Evolutionary conservation across 371 early-diverging fungal species (phyloP), one percentile per base, ranked within the genome.

Genomic region (Smittium mucronatum): DNA sequence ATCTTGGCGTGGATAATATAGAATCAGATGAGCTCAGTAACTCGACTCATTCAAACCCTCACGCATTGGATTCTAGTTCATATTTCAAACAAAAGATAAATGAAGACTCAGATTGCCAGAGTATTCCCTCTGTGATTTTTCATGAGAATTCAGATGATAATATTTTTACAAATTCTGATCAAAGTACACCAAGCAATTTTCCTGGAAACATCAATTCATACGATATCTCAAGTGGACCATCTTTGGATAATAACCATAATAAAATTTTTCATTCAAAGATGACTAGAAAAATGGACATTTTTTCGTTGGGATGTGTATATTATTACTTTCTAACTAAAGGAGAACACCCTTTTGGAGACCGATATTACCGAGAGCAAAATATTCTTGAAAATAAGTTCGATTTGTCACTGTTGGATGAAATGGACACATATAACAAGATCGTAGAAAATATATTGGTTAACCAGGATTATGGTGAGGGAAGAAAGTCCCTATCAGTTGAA

Each of bases 331-430:
- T 97, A 36, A 87, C 92, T 8, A 79, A 83, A 26, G 98, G 98
- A 36, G 84, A 86, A 8, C 98, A 98, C 80, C 97, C 98, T 2
- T 98, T 96, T 79, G 97, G 97, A 36, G 91, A 92, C 74, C 85
- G 89, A 8, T 91, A 86, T 74, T 83, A 85, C 28, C 84, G 95
- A 57, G 97, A 97, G 76, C 82, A 85, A 30, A 92, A 93, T 74
- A 92, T 97, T 35, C 77, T 95, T 60, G 81, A 85, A 58, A 87
- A 89, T 17, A 80, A 81, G 57, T 88, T 86, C 57, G 81, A 89
- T 63, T 74, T 97, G 57, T 81, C 78, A 32, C 81, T 84, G 34
- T 79, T 95, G 59, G 88, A 92, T 71, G 76, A 78, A 34, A 77
- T 88, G 80, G 83, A 82, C 36, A 86, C 82, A 2, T 21, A 5